These are phyloP conservation scores for Penicillium glabrum DNA, from an alignment of 2,329 filamentous ascomycete genomes.

Conservation along the genomic window DNA sequence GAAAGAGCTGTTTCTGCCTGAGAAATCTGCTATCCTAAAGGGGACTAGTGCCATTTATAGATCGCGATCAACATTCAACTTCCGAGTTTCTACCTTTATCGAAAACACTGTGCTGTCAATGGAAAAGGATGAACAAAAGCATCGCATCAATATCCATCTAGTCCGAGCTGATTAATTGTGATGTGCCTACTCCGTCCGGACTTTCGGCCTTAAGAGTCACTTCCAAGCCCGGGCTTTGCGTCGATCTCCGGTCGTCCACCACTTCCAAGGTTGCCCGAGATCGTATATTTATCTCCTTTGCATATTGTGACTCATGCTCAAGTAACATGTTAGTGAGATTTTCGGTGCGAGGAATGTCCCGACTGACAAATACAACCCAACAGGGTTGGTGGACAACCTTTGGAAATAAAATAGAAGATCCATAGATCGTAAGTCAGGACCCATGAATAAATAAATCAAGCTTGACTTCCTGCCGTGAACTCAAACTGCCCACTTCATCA, in stretches of 20 bases:
- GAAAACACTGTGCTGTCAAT: not conserved
- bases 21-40: not conserved
- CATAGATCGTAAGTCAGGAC: too few relatives aligned
- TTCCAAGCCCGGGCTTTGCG: not conserved
- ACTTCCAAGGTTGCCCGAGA: not conserved
- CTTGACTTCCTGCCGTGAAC: not conserved
- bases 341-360: not conserved
- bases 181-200: not conserved
- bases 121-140: not conserved
- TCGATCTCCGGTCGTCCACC: not conserved
- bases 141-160: not conserved
- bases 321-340: not conserved
- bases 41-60: not conserved
- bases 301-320: not conserved
- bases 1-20: slow-evolving; percentile 9
- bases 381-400: too few relatives aligned
- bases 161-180: not conserved
- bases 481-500: not conserved
- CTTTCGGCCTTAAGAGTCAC: not conserved
- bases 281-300: not conserved
- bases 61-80: not conserved
- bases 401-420: too few relatives aligned
- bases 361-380: not conserved
- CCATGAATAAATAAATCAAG: too few relatives aligned
- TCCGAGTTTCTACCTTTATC: not conserved